A percentile compares a stretch with the other conserved stretches of the same genome.
These are phyloP conservation scores for Apiotrichum porosum DNA, from an alignment of 1,284 basidiomycete genomes.

Conservation along the genomic window DNA sequence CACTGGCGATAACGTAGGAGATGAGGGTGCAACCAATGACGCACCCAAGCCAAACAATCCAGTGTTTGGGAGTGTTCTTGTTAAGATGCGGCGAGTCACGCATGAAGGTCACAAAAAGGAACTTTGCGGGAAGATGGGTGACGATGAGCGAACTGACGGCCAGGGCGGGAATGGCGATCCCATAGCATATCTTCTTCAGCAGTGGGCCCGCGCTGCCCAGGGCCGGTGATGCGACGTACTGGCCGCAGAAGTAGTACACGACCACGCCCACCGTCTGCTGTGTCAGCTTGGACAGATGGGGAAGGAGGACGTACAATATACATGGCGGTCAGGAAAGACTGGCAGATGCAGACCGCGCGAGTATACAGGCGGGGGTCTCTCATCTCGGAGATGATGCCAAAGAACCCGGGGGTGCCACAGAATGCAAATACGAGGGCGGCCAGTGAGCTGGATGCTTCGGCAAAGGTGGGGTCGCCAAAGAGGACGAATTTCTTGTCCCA, in stretches of 20 bases:
- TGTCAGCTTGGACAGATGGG: too few species aligned
- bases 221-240: conserved; percentile 23
- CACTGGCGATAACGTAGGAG: conserved; percentile 17
- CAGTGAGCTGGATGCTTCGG: conserved; percentile 7
- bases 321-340: conserved; percentile 18
- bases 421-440: conserved; percentile 22
- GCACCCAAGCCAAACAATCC: conserved; percentile 56
- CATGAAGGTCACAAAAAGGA: conserved; percentile 60
- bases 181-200: conserved; percentile 39
- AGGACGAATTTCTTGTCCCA: conserved; percentile 30
- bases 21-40: conserved; percentile 27
- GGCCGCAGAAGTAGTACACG: conserved; percentile 6
- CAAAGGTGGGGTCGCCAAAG: conserved; percentile 24
- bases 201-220: conserved; percentile 41
- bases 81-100: conserved; percentile 57
- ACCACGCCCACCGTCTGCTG: background rate
- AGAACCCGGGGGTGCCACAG: conserved; percentile 22
- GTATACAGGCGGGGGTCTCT: conserved; percentile 26
- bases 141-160: conserved; percentile 10
- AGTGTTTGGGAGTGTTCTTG: conserved; percentile 56
- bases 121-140: conserved; percentile 52
- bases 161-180: conserved; percentile 35
- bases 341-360: conserved; percentile 22
- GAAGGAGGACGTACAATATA: conserved; percentile 19
- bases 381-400: conserved; percentile 40